Conservation (phyloP, 202 grass and related monocot species). For the Musa balbisiana region DNA sequence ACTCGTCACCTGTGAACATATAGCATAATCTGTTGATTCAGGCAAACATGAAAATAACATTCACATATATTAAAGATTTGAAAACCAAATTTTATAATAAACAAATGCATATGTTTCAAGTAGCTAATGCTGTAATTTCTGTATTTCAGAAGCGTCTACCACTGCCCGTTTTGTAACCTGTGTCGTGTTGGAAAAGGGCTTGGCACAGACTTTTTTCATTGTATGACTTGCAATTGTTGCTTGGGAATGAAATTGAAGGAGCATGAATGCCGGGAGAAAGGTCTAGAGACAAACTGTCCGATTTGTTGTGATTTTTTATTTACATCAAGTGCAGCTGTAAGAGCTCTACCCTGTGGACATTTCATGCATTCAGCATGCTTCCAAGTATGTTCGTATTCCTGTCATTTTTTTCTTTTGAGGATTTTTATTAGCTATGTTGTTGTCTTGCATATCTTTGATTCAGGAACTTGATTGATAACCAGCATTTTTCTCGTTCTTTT, state of each 20-base stretch:
- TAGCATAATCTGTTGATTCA: neutral
- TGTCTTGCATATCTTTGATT: neutral
- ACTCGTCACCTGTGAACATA: neutral
- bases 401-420: no score
- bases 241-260: constrained; percentile 68
- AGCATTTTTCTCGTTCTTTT: neutral
- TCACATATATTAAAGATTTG: neutral
- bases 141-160: constrained; percentile 65
- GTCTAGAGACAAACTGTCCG: constrained; percentile 87
- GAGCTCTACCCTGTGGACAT: constrained; percentile 88
- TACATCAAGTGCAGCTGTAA: constrained; percentile 78
- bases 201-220: constrained; percentile 88
- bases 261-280: constrained; percentile 87
- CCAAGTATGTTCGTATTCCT: constrained; percentile 40
- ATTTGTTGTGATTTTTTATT: constrained; percentile 91
- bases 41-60: neutral
- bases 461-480: neutral
- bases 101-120: neutral
- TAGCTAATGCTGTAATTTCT: neutral
- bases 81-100: neutral
- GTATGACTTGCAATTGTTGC: constrained; percentile 99
- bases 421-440: neutral
- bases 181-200: constrained; percentile 84
- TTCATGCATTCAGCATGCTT: constrained; percentile 99
- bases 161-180: constrained; percentile 94